phyloP scores from a whole-genome alignment of 345 rosid genomes.

The Populus euphratica region DNA sequence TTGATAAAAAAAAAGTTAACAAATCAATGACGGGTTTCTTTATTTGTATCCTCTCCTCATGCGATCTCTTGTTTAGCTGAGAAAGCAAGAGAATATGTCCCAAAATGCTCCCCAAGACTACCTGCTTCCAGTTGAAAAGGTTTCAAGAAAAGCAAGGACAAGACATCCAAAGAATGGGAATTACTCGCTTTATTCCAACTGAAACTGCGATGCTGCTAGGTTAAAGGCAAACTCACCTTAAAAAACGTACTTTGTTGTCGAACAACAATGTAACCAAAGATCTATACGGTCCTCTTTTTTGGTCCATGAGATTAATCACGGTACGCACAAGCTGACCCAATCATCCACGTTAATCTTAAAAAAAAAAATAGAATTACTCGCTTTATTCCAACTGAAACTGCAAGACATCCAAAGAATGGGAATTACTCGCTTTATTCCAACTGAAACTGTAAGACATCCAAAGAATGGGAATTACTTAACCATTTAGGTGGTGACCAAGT shows the following conservation, averaged over 20 bases:
- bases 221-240: neutral
- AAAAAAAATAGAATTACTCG: too few relatives aligned
- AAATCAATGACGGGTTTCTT: slow-evolving; percentile 12
- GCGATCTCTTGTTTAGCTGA: slow-evolving; percentile 15
- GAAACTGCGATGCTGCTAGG: neutral
- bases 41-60: too few relatives aligned
- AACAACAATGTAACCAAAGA: neutral
- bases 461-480: too few relatives aligned
- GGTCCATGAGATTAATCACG: too few relatives aligned
- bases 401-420: neutral
- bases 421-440: neutral
- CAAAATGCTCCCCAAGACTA: slow-evolving; percentile 8
- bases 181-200: neutral
- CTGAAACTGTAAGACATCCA: too few relatives aligned
- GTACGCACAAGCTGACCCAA: too few relatives aligned
- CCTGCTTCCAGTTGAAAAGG: slow-evolving; percentile 34
- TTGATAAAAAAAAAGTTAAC: neutral
- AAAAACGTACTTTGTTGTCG: neutral
- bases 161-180: neutral
- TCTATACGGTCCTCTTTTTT: neutral
- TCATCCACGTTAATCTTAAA: too few relatives aligned
- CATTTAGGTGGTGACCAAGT: too few relatives aligned
- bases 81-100: neutral
- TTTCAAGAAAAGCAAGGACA: slow-evolving; percentile 25
- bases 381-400: too few relatives aligned